Evolutionary conservation across 2,329 filamentous ascomycete species (phyloP), one percentile per base, ranked within the genome.

Genomic region (Alternaria metachromatica): DNA sequence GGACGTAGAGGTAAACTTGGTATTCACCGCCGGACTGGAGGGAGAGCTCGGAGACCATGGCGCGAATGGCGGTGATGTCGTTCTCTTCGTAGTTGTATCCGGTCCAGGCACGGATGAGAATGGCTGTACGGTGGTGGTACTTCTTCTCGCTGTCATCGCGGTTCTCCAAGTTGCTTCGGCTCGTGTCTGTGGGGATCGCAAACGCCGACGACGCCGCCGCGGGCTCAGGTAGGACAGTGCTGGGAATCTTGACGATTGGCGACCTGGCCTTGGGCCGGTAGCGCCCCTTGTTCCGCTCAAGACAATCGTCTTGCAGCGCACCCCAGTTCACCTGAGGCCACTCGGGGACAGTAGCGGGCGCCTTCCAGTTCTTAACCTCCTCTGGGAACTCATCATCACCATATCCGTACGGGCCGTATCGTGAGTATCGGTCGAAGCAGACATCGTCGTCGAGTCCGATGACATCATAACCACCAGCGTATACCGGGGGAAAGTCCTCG

Each of bases 281-380:
- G 20, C 93, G 87, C 41, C 86, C 86, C 61, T 86, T 83, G 79
- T 96, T 96, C 68, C 83, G 85, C 67, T 86, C 80, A 1, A 89
- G 77, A 73, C 92, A 96, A 26, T 86, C 80, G 55, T 88, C 82
- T 76, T 95, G 92, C 18, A 95, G 81, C 30, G 86, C 80, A 13
- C 90, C 90, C 92, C 92, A 96, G 66, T 88, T 85, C 30, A 93
- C 86, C 25, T 83, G 82, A 26, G 87, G 82, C 89, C 91, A 94
- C 21, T 88, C 81, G 8, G 88, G 78, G 3, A 76, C 70, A 11
- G 66, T 68, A 53, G 73, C 30, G 63, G 76, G 63, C 78, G 79
- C 65, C 53, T 76, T 76, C 81, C 82, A 83, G 46, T 80, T 68
- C 20, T 74, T 70, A 46, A 84, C 80, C 44, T 86, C 83, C 59